These are phyloP conservation scores for Paramecium primaurelia DNA, from an alignment of 73 alveolate genomes.

Conservation along the genomic window DNA sequence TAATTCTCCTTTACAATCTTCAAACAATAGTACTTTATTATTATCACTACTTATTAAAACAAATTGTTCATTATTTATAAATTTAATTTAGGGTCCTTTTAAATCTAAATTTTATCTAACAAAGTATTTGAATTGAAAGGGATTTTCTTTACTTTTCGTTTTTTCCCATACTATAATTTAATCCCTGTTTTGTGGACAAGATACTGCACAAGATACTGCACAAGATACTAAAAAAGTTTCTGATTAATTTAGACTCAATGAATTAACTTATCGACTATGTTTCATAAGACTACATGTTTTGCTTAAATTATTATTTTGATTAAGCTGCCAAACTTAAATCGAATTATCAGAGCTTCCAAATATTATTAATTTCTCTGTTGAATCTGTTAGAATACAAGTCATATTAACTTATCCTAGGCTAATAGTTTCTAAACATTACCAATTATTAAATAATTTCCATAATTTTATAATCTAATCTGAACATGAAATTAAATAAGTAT, in stretches of 20 bases:
- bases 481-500: background rate
- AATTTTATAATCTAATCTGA: background rate
- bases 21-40: background rate
- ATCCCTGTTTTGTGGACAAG: background rate
- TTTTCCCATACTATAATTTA: background rate
- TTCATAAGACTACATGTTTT: no score
- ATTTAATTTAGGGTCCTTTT: background rate
- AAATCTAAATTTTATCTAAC: background rate
- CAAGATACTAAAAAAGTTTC: background rate
- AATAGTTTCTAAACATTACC: background rate
- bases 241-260: background rate
- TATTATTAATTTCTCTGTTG: background rate
- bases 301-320: no score
- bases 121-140: no score
- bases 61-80: no score
- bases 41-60: no score
- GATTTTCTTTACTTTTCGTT: background rate
- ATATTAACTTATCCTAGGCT: no score
- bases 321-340: background rate
- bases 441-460: background rate
- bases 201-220: background rate
- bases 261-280: background rate
- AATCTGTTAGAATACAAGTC: background rate
- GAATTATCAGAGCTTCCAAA: background rate
- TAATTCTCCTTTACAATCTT: background rate